A percentile compares a stretch with the other conserved stretches of the same genome.
These are phyloP conservation scores for Populus pruinosa DNA, from an alignment of 345 rosid genomes.

Conservation along the genomic window DNA sequence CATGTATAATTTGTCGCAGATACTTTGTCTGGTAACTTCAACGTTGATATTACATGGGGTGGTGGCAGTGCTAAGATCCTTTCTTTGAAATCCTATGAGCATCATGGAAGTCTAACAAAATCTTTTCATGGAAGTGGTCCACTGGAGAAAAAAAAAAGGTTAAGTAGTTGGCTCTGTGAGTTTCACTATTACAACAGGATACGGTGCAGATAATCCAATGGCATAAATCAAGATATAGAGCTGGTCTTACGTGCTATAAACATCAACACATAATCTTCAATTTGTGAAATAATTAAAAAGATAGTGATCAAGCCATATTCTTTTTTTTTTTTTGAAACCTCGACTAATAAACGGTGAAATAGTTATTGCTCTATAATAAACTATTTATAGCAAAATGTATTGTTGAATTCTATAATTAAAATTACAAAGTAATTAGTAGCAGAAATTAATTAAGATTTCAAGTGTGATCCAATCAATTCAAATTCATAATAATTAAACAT, in stretches of 20 bases:
- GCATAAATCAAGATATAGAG: neutral
- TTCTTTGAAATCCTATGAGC: neutral
- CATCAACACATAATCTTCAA: neutral
- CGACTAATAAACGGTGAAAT: neutral
- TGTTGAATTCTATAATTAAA: no score
- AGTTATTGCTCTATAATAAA: no score
- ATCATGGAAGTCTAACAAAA: neutral
- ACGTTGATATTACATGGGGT: neutral
- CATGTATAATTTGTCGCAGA: neutral
- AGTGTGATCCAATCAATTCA: neutral
- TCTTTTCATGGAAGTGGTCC: no score
- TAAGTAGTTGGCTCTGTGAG: neutral
- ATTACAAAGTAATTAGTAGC: no score
- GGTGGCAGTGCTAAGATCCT: neutral
- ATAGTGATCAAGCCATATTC: neutral
- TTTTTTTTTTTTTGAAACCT: neutral
- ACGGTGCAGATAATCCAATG: neutral
- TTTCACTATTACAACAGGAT: neutral
- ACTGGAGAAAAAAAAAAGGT: no score
- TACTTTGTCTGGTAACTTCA: neutral
- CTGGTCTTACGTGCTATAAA: neutral
- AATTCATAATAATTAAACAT: neutral
- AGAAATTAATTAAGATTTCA: no score
- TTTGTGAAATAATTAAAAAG: neutral
- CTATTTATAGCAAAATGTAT: no score